These are phyloP conservation scores for Solanum hybrid DNA, from an alignment of 305 asterid species.

Conservation along the genomic window DNA sequence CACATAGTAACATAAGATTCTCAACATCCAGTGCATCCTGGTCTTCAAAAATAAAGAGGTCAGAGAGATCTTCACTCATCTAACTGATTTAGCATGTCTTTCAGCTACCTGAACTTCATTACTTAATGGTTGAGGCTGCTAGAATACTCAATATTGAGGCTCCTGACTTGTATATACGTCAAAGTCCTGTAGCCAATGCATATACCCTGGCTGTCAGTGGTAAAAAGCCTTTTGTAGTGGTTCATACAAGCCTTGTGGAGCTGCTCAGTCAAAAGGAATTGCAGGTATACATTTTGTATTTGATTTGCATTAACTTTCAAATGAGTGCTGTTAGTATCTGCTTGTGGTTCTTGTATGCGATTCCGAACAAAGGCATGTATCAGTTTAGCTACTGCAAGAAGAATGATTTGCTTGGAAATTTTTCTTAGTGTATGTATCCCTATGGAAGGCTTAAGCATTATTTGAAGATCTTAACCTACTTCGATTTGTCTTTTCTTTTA, in stretches of 20 bases:
- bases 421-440: background rate
- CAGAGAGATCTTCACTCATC: background rate
- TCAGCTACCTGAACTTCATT: conserved; percentile 86
- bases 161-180: conserved; percentile 83
- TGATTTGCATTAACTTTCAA: background rate
- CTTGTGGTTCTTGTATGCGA: background rate
- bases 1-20: background rate
- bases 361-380: background rate
- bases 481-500: background rate
- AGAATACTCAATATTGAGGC: conserved; percentile 53
- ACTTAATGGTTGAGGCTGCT: conserved; percentile 73
- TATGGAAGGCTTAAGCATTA: background rate
- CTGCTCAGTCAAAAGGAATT: conserved; percentile 75
- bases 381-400: background rate
- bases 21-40: background rate
- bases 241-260: conserved; percentile 93
- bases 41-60: background rate
- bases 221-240: conserved; percentile 88
- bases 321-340: background rate
- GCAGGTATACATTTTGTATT: conserved; percentile 43
- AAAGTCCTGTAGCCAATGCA: conserved; percentile 90
- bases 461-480: background rate
- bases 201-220: conserved; percentile 89
- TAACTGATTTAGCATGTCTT: background rate
- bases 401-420: background rate